A percentile compares a stretch with the other conserved stretches of the same genome.
Conservation (phyloP, 257 asterid species). For the Coffea eugenioides region DNA sequence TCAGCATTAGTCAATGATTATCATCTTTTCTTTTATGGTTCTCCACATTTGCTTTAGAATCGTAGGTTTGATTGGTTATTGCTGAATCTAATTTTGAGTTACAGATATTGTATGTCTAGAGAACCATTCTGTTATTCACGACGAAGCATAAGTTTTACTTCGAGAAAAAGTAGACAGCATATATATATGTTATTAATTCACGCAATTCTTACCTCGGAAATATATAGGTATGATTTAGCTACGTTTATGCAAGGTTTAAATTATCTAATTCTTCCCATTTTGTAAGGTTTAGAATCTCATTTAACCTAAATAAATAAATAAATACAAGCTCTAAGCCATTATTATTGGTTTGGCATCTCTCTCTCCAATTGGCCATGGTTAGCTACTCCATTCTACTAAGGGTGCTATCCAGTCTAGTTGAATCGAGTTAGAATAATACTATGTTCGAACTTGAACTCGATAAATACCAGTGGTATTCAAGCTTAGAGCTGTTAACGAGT, state of each 20-base stretch:
- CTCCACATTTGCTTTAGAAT: slow-evolving; percentile 4
- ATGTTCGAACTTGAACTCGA: no score
- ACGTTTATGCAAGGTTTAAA: neutral
- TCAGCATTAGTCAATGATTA: neutral
- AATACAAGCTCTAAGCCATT: neutral
- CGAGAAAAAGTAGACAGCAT: neutral
- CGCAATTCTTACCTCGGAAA: neutral
- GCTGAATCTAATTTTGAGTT: slow-evolving; percentile 11
- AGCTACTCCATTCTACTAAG: no score
- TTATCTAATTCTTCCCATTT: no score
- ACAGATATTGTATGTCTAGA: neutral
- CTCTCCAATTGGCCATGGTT: neutral
- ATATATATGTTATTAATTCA: neutral
- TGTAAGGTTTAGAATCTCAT: no score
- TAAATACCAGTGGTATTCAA: no score
- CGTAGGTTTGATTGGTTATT: neutral
- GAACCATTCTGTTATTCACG: neutral
- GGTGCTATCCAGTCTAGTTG: no score
- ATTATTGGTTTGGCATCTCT: neutral
- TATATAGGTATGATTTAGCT: neutral
- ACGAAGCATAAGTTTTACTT: neutral
- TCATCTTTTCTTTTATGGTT: neutral
- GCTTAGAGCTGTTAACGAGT: no score
- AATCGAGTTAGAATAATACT: no score
- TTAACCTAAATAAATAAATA: no score